Evolutionary conservation across 83 land plant genomes (phyloP), one percentile per base, ranked within the genome.

Genomic region (Picea abies): DNA sequence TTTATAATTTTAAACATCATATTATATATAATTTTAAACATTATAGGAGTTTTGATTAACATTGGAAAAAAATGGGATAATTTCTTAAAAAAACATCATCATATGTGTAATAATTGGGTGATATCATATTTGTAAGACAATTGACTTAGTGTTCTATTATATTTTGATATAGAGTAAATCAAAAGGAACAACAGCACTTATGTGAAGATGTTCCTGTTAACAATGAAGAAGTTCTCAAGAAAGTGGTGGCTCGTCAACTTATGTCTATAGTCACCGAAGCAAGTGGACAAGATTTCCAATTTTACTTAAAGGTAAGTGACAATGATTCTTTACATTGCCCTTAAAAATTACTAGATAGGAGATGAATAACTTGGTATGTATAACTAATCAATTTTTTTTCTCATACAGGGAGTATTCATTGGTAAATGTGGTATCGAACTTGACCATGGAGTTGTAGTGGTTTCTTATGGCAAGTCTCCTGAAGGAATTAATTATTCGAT

Each of bases 391-490:
- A 22, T 23, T 82, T n/a, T 47, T 4, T 62, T 39, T 11, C 0
- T 15, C 7, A 7, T 66, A 4, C 84, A 90, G 92, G 93, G 93
- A n/a, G 84, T 91, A 11, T 91, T 82, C 79, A 84, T 75, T 37
- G 92, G 93, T 35, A 47, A 76, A 14, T 91, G 93, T 76, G 78
- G 23, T 16, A 41, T 44, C 22, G 82, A 89, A 70, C 82, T 91
- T 29, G 87, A 91, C 62, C 93, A 91, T 32, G 92, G 86, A 79
- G 92, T 91, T 17, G 62, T 84, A 20, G 84, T 80, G 0, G 93
- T 91, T 0, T 92, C 92, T 9, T 91, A 89, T 52, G 89, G 90
- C 61, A 56, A 56, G 58, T 83, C 63, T 29, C 69, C 61, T 63
- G 85, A 23, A 4, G 84, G 82, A 26, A 25, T 19, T 14, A 79